Evolutionary conservation across 345 rosid genomes (phyloP).

Genomic region (Eucalyptus microcorys): DNA sequence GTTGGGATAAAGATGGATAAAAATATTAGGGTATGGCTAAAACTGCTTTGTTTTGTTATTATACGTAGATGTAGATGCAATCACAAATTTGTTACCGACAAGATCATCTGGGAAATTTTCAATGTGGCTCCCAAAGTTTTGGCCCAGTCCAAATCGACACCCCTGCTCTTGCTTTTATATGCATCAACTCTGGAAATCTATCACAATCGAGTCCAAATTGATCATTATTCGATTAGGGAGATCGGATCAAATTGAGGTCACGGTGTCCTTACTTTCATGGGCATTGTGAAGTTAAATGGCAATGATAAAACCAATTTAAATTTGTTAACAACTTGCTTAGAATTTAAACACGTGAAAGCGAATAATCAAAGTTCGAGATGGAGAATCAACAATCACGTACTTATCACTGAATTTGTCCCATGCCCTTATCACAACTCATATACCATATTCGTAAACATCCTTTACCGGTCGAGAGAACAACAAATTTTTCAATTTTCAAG

Average conservation of each 20-base stretch:
- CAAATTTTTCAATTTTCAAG: not conserved
- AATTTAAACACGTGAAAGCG: not conserved
- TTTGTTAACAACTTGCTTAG: not conserved
- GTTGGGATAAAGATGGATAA: too few relatives aligned
- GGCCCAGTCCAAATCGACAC: not conserved
- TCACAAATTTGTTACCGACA: too few relatives aligned
- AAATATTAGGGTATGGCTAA: not conserved
- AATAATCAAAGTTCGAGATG: not conserved
- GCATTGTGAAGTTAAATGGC: not conserved
- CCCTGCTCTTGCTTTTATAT: not conserved
- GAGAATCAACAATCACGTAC: not conserved
- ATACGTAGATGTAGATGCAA: not conserved
- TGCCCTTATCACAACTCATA: too few relatives aligned
- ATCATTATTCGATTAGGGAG: not conserved
- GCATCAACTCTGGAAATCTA: not conserved
- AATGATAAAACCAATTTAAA: not conserved
- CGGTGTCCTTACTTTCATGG: not conserved
- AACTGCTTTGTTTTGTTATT: not conserved
- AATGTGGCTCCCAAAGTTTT: not conserved
- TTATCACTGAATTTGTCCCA: not conserved
- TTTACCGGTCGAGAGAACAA: not conserved
- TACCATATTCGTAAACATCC: rapidly evolving
- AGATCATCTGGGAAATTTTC: not conserved
- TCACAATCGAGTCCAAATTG: not conserved
- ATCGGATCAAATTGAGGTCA: not conserved